These are phyloP conservation scores for Choiromyces venosus DNA, from an alignment of 495 filamentous ascomycete species.

Conservation along the genomic window DNA sequence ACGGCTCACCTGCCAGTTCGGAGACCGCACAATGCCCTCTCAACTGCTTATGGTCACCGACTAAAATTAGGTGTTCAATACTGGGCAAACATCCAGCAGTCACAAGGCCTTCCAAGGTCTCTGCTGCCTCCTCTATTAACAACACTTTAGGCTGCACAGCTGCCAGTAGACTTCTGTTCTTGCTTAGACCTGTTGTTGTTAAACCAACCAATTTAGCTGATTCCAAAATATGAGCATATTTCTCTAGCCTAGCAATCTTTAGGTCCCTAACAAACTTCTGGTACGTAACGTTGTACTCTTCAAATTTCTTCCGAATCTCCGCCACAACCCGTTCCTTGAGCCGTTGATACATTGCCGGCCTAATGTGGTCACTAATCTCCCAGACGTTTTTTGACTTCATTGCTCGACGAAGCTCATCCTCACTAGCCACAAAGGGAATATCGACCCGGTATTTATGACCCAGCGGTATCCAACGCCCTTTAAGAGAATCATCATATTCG, in stretches of 20 bases:
- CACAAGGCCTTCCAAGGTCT: constrained; percentile 63
- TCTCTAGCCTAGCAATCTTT: constrained; percentile 55
- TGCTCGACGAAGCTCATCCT: constrained; percentile 42
- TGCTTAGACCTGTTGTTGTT: constrained; percentile 81
- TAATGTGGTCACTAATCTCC: constrained; percentile 50
- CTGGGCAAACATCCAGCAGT: constrained; percentile 60
- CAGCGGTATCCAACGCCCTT: constrained; percentile 49
- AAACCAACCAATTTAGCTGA: constrained; percentile 61
- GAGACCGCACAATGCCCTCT: constrained; percentile 56
- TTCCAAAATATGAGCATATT: constrained; percentile 50
- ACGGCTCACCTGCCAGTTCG: constrained; percentile 54
- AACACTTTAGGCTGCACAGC: constrained; percentile 62
- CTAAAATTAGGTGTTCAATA: constrained; percentile 66
- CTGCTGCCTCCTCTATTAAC: constrained; percentile 71
- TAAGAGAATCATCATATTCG: constrained; percentile 54
- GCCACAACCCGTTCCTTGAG: constrained; percentile 49
- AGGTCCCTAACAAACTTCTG: constrained; percentile 44
- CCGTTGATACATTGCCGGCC: constrained; percentile 58
- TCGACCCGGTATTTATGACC: constrained; percentile 49
- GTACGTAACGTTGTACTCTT: constrained; percentile 47
- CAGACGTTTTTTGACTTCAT: constrained; percentile 52
- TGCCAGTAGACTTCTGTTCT: constrained; percentile 70
- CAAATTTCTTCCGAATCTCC: constrained; percentile 47
- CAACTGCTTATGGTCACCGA: constrained; percentile 72
- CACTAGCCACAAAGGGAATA: constrained; percentile 23